Base-by-base conservation (phyloP, 2,329 filamentous ascomycete genomes). In the Coniella vitis region DNA sequence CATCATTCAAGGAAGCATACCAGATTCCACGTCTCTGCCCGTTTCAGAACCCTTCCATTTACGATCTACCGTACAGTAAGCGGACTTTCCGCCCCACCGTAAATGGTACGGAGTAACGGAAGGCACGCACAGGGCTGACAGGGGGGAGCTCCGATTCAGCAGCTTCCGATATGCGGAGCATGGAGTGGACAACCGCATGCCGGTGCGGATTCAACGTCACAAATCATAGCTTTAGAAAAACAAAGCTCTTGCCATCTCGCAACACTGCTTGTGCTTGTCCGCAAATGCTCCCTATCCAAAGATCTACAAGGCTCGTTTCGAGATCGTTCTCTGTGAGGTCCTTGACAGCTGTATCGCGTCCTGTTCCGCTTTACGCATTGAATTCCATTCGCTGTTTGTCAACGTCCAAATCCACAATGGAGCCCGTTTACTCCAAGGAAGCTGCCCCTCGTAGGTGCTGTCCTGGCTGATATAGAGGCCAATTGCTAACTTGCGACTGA, bases 371-470 rank as follows among this genome's bases (percentile, higher is more conserved):
- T 16, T 20, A 25, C 37, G 34, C 35, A 8, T 34, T 20, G 44
- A 31, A 38, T 22, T 32, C 32, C 25, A 25, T 34, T 45, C 51
- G 51, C 36, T 34, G 20, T 35, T 25, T 36, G 25, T 53, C 48
- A 9, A 20, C 25, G 3, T 51, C 48, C 14, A 45, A 38, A 29
- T 21, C 36, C 47, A 45, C 5, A 29, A 53, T 53, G 51, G 48
- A 53, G 32, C 17, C 36, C 54, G 63, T 84, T 57, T 75, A 76
- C 63, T 76, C 75, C 65, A 76, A 78, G 68, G 71, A 81, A 57
- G 79, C 78, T 56, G 75, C 78, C 56, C 69, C 73, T 59, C 73
- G 78, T 81, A 66, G 65, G 77, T 74, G 8, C 16, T 12, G 2
- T 32, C 17, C 17, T 29, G n/a, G 36, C 22, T 17, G 22, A 16